phyloP scores from a whole-genome alignment of 1,284 basidiomycete genomes.

The Sporisorium sorghi region DNA sequence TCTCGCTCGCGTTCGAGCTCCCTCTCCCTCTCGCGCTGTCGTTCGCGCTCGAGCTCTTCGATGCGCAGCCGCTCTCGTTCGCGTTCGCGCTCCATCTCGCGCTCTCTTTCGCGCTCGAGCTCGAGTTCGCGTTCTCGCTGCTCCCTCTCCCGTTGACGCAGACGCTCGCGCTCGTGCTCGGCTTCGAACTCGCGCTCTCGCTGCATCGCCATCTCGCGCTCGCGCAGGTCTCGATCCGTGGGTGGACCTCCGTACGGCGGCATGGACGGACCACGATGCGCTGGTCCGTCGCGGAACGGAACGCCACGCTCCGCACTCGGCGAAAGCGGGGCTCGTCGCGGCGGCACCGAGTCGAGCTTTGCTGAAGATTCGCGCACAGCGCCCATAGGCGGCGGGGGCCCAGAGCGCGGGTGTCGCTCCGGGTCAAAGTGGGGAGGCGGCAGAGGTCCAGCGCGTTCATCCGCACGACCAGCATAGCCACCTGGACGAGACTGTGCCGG shows the following conservation, averaged over 20 bases:
- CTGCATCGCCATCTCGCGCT: slow-evolving; percentile 31
- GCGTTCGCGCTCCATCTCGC: slow-evolving; percentile 18
- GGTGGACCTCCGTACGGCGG: slow-evolving; percentile 32
- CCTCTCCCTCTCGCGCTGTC: slow-evolving; percentile 21
- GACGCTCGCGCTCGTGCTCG: slow-evolving; percentile 32
- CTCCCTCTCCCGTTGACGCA: slow-evolving; percentile 23
- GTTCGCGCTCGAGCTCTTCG: slow-evolving; percentile 38
- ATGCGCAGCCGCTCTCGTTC: slow-evolving; percentile 26
- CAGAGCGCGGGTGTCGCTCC: slow-evolving; percentile 33
- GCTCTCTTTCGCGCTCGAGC: slow-evolving; percentile 27
- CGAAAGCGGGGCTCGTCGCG: slow-evolving; percentile 35
- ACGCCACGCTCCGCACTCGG: slow-evolving; percentile 31
- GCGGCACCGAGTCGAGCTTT: slow-evolving; percentile 32
- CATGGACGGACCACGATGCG: slow-evolving; percentile 33
- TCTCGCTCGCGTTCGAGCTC: slow-evolving; percentile 41
- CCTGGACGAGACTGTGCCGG: slow-evolving; percentile 25
- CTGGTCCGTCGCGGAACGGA: slow-evolving; percentile 21
- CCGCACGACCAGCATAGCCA: slow-evolving; percentile 8
- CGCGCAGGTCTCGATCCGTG: slow-evolving; percentile 29
- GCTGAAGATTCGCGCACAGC: slow-evolving; percentile 12
- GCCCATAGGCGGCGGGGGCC: slow-evolving; percentile 37
- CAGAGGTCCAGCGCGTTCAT: slow-evolving; percentile 15
- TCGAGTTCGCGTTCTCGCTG: slow-evolving; percentile 32
- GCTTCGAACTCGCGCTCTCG: slow-evolving; percentile 32
- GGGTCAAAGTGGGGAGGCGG: slow-evolving; percentile 36